Conservation (phyloP, 768 basidiomycete species). For the Xerocomellus intermedius region DNA sequence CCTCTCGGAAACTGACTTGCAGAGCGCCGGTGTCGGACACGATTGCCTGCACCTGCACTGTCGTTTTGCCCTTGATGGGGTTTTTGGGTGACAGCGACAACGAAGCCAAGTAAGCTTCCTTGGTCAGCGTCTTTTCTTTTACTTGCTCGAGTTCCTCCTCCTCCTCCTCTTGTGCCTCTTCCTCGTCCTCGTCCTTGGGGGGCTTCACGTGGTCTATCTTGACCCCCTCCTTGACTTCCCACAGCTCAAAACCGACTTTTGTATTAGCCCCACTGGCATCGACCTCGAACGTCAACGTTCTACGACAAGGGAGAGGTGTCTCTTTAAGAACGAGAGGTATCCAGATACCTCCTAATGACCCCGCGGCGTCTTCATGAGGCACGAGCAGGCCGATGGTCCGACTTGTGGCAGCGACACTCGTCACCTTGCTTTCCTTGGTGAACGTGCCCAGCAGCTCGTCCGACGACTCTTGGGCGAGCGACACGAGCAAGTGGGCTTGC, state of each 20-base stretch:
- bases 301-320: constrained; percentile 67
- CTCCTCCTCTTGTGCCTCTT: constrained; percentile 48
- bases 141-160: constrained; percentile 65
- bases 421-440: constrained; percentile 38
- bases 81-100: constrained; percentile 37
- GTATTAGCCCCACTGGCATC: constrained; percentile 39
- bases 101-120: constrained; percentile 47
- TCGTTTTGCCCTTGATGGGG: constrained; percentile 46
- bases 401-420: constrained; percentile 53
- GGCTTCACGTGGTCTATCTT: constrained; percentile 57
- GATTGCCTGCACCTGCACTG: constrained; percentile 46
- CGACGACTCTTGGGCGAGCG: constrained; percentile 47
- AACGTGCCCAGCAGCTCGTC: constrained; percentile 54
- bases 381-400: constrained; percentile 66
- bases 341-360: constrained; percentile 58
- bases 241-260: constrained; percentile 64
- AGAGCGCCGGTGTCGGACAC: constrained; percentile 36
- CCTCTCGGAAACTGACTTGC: constrained; percentile 39
- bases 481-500: constrained; percentile 63
- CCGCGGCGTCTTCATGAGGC: constrained; percentile 43
- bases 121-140: constrained; percentile 59
- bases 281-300: constrained; percentile 59
- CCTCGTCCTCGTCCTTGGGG: constrained; percentile 45
- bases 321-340: constrained; percentile 66
- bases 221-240: constrained; percentile 73